Base-by-base conservation (phyloP, 306 rosid genomes). In the Quercus agrifolia region DNA sequence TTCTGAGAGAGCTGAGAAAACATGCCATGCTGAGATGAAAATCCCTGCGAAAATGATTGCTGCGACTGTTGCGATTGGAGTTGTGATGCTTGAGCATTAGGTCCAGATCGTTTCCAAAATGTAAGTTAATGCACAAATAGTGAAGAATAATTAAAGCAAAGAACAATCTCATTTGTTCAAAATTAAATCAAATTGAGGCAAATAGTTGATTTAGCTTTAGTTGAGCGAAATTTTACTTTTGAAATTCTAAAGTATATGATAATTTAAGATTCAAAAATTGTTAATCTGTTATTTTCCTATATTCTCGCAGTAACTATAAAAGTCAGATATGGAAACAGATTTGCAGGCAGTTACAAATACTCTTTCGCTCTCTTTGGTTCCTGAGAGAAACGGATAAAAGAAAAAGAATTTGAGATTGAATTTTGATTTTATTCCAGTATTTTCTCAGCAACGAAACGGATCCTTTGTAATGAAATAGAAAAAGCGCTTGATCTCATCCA, bases 21-120 rank as follows among this genome's bases (percentile, higher is more conserved):
- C 82, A 86, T 63, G 82, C 91, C 92, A 31, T 80, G 97, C 87
- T 91, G 98, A 83, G 98, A 94, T 6, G 97, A 92, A 55, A 88
- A 20, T 57, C 98, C 97, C 77, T 90, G 98, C 59, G 99, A 96
- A 79, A 86, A 83, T 70, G 99, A 93, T 80, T 88, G 99, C 79
- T 91, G 96, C 20, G 99, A 95, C 18, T 77, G 90, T 77, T 95
- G 98, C 14, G 98, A 91, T 25, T 96, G 94, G 74, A 84, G 85
- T 89, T 93, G 98, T 21, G 98, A 89, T 21, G 81, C 83, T 85
- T 90, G 46, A 41, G 96, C 78, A 88, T 72, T 7, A 41, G 46
- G 46, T 83, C 98, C 99, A 30, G 20, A 70, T 63, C 73, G 62
- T 62, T 75, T 74, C 58, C 80, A 56, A 58, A 46, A 57, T 70